Conservation (phyloP, 108 stramenopile genomes). For the Discostella stelligeroides region DNA sequence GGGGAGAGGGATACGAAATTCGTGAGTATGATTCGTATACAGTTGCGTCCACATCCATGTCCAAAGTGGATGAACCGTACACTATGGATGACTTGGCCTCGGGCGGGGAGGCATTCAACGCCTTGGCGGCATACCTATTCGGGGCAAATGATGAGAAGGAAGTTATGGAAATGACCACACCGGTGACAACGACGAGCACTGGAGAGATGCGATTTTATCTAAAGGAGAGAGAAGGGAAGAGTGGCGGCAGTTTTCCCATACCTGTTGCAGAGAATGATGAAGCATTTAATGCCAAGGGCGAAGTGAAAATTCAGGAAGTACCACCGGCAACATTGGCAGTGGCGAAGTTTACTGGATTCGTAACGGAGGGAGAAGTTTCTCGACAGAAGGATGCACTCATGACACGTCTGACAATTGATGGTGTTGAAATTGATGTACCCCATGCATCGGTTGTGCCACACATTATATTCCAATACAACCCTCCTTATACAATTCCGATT, state of each 20-base stretch:
- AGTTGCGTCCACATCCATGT: conserved; percentile 72
- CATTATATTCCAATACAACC: conserved; percentile 93
- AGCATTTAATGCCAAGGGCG: conserved; percentile 52
- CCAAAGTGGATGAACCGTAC: conserved; percentile 54
- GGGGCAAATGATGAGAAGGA: conserved; percentile 83
- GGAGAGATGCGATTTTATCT: conserved; percentile 90
- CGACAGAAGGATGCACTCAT: conserved; percentile 89
- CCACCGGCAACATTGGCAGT: conserved; percentile 77
- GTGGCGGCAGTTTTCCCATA: conserved; percentile 37
- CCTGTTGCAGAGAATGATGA: conserved; percentile 56
- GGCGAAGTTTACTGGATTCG: conserved; percentile 85
- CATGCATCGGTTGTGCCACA: conserved; percentile 78
- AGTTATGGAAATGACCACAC: conserved; percentile 93
- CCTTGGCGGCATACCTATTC: conserved; percentile 91
- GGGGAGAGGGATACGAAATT: conserved; percentile 76
- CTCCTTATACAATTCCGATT: conserved; percentile 93
- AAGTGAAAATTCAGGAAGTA: conserved; percentile 68
- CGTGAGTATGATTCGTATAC: conserved; percentile 83
- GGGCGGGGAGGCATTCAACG: conserved; percentile 82
- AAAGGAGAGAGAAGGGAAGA: conserved; percentile 30
- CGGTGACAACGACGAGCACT: conserved; percentile 81
- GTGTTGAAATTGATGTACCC: conserved; percentile 79
- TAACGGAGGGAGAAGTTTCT: conserved; percentile 87
- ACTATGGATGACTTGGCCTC: conserved; percentile 57
- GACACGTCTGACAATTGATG: conserved; percentile 70